These are phyloP conservation scores for Blastobotrys indianensis DNA, from an alignment of 1,139 yeast species.

Conservation along the genomic window DNA sequence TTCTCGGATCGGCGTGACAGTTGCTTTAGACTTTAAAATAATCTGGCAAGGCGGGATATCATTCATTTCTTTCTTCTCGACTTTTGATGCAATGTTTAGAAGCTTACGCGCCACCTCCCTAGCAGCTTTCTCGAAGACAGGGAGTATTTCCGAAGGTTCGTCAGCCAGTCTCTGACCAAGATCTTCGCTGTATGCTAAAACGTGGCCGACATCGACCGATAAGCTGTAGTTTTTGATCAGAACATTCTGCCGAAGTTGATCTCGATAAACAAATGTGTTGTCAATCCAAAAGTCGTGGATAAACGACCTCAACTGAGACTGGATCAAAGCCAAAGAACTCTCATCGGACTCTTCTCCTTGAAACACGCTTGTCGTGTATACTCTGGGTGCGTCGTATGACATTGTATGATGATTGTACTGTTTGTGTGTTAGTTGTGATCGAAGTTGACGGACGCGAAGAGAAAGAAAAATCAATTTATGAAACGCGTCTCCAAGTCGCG, in stretches of 20 bases:
- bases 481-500: background rate
- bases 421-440: background rate
- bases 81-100: conserved; percentile 4
- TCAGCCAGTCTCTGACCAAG: conserved; percentile 76
- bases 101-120: conserved; percentile 71
- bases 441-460: background rate
- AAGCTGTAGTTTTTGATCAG: conserved; percentile 69
- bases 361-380: conserved; percentile 77
- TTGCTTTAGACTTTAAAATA: conserved; percentile 67
- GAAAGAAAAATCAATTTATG: background rate
- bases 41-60: conserved; percentile 77
- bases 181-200: conserved; percentile 84
- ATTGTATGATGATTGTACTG: conserved; percentile 19
- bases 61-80: conserved; percentile 16
- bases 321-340: conserved; percentile 67
- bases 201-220: conserved; percentile 75
- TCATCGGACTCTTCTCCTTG: conserved; percentile 69
- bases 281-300: conserved; percentile 81
- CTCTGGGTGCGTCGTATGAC: conserved; percentile 72
- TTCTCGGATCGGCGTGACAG: conserved; percentile 68
- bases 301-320: conserved; percentile 74
- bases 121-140: conserved; percentile 83
- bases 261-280: conserved; percentile 79
- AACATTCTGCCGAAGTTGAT: conserved; percentile 83
- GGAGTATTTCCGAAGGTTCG: conserved; percentile 85